Evolutionary conservation across 805 yeast genomes (phyloP).

Genomic region (Candida golubevii): DNA sequence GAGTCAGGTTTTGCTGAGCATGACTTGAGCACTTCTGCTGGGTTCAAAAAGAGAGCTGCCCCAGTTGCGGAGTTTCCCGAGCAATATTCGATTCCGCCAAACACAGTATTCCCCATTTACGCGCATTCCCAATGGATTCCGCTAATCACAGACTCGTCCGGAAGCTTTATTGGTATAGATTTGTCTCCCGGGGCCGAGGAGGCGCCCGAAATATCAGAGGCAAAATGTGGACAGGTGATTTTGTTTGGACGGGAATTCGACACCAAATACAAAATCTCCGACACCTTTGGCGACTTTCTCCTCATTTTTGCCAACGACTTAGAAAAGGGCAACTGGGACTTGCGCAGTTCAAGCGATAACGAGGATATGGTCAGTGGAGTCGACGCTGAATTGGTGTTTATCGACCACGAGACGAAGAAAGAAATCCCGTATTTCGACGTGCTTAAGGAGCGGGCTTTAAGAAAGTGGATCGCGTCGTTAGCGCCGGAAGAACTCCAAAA

Average conservation of each 20-base stretch:
- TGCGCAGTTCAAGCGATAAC: slow-evolving; percentile 40
- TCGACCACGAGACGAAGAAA: slow-evolving; percentile 51
- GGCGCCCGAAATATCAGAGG: slow-evolving; percentile 11
- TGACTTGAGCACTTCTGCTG: slow-evolving; percentile 5
- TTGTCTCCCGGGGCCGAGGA: slow-evolving; percentile 30
- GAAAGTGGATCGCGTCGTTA: slow-evolving; percentile 31
- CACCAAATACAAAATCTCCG: slow-evolving; percentile 79
- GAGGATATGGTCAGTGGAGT: slow-evolving; percentile 52
- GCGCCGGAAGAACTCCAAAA: slow-evolving; percentile 11
- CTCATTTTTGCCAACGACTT: slow-evolving; percentile 80
- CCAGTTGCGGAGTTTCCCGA: slow-evolving; percentile 32
- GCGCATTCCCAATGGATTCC: slow-evolving; percentile 96
- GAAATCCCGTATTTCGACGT: slow-evolving; percentile 42
- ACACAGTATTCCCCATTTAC: slow-evolving; percentile 65
- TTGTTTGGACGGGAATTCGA: slow-evolving; percentile 93
- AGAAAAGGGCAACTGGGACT: slow-evolving; percentile 74
- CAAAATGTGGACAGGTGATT: slow-evolving; percentile 83
- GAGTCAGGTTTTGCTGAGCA: slow-evolving; percentile 2
- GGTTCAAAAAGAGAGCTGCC: not conserved
- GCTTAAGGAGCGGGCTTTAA: slow-evolving; percentile 28
- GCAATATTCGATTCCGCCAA: slow-evolving; percentile 71
- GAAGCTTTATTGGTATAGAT: slow-evolving; percentile 90
- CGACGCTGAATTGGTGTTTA: slow-evolving; percentile 69
- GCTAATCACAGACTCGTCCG: slow-evolving; percentile 77
- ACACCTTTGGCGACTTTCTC: slow-evolving; percentile 85